Percentiles rank a stretch among this genome's conserved stretches.
These are phyloP conservation scores for Coemansia sp. DNA, from an alignment of 192 early-diverging fungal species.

Conservation along the genomic window DNA sequence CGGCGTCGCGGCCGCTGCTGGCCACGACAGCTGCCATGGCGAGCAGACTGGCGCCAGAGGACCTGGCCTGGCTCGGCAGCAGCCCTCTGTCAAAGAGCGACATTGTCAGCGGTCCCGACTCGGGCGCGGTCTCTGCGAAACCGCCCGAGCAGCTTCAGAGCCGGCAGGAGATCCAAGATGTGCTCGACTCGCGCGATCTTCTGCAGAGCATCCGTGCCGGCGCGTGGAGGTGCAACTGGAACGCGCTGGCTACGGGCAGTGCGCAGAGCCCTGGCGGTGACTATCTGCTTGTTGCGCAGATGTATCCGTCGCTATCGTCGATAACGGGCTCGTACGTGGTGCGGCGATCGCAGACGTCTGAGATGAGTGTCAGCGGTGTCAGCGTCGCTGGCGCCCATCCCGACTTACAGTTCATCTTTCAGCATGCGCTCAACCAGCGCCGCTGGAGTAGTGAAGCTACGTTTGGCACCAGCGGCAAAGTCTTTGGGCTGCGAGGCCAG, in stretches of 20 bases:
- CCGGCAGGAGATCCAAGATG: slow-evolving; percentile 16
- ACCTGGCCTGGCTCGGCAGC: not conserved
- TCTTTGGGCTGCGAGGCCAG: slow-evolving; percentile 76
- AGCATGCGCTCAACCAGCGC: slow-evolving; percentile 62
- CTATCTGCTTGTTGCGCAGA: slow-evolving; percentile 41
- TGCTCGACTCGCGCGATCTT: slow-evolving; percentile 14
- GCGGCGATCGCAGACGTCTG: slow-evolving; percentile 26
- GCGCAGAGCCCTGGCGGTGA: not conserved
- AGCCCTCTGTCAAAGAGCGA: not conserved
- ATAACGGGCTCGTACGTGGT: slow-evolving; percentile 35
- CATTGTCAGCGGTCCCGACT: not conserved
- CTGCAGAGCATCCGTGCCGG: slow-evolving; percentile 33
- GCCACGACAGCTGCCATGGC: slow-evolving; percentile 13
- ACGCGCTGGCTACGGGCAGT: not conserved
- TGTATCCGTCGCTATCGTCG: slow-evolving; percentile 40
- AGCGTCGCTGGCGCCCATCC: slow-evolving; percentile 33
- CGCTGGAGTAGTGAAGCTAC: slow-evolving; percentile 73
- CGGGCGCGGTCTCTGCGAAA: not conserved
- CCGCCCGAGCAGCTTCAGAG: too few relatives aligned
- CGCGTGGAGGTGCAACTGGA: slow-evolving; percentile 36
- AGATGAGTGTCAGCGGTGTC: slow-evolving; percentile 33
- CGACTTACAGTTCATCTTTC: slow-evolving; percentile 32
- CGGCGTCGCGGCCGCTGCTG: slow-evolving; percentile 65
- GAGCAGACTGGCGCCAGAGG: not conserved
- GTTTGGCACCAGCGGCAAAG: slow-evolving; percentile 67